These are phyloP conservation scores for Durotheca rogersii DNA, from an alignment of 495 filamentous ascomycete genomes.

Conservation along the genomic window DNA sequence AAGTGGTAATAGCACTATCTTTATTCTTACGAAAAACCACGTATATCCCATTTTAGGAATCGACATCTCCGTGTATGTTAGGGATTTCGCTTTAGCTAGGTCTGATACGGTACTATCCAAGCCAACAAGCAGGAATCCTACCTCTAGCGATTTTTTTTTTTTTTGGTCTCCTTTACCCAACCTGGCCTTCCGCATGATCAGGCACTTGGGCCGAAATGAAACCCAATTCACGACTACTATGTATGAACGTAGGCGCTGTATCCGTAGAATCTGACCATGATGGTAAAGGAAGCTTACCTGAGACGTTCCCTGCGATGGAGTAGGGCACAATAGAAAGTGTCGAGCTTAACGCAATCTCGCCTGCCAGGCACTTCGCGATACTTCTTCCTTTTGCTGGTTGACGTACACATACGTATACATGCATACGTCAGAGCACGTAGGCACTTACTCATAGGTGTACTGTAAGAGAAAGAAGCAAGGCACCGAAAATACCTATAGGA, in stretches of 20 bases:
- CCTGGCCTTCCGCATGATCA: slow-evolving; percentile 13
- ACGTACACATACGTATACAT: not conserved
- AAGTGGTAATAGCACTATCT: too few relatives aligned
- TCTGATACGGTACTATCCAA: too few relatives aligned
- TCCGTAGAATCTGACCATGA: too few relatives aligned
- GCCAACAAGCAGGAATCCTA: too few relatives aligned
- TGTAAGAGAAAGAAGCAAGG: too few relatives aligned
- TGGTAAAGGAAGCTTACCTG: slow-evolving; percentile 16
- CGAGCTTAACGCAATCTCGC: not conserved
- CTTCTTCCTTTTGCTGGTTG: not conserved
- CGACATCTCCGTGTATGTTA: not conserved
- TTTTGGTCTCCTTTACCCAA: slow-evolving; percentile 6
- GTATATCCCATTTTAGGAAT: slow-evolving; percentile 10
- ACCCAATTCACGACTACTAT: slow-evolving; percentile 13
- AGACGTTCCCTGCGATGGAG: too few relatives aligned
- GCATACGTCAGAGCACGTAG: not conserved
- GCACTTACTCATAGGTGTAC: too few relatives aligned
- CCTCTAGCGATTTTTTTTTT: slow-evolving; percentile 3
- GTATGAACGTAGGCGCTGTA: slow-evolving; percentile 9
- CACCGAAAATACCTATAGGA: too few relatives aligned
- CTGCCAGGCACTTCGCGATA: not conserved
- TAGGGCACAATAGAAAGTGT: not conserved
- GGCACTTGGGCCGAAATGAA: slow-evolving; percentile 13
- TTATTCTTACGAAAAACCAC: slow-evolving; percentile 18
- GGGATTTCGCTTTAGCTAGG: too few relatives aligned